phyloP scores from a whole-genome alignment of 345 rosid genomes.

The Geranium rotundifolium region DNA sequence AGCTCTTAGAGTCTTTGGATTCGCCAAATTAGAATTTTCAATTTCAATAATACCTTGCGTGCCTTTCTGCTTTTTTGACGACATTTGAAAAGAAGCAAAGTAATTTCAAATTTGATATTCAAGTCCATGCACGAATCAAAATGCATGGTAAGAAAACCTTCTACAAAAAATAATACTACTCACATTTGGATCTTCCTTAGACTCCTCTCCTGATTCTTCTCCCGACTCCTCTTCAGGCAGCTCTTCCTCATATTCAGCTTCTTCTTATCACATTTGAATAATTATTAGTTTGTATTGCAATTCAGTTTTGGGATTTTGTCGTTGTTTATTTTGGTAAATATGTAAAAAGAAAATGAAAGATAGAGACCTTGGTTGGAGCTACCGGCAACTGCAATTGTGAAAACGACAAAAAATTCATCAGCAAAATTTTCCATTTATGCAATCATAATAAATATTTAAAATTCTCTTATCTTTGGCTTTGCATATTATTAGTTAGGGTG shows the following conservation, averaged over 20 bases:
- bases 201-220: slow-evolving; percentile 30
- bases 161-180: background rate
- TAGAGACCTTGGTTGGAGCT: slow-evolving; percentile 53
- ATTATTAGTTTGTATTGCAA: background rate
- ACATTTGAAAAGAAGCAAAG: background rate
- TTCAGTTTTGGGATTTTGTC: background rate
- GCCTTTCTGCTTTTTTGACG: slow-evolving; percentile 60
- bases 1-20: slow-evolving; percentile 67
- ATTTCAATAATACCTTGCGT: slow-evolving; percentile 65
- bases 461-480: too few relatives aligned
- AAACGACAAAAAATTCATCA: slow-evolving; percentile 1
- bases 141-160: background rate
- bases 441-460: too few relatives aligned
- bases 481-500: too few relatives aligned
- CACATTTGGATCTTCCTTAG: slow-evolving; percentile 48
- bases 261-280: background rate
- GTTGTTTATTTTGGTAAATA: too few relatives aligned
- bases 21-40: slow-evolving; percentile 73
- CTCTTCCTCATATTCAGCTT: slow-evolving; percentile 42
- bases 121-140: background rate
- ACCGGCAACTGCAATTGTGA: slow-evolving; percentile 62
- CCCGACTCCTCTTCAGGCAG: too few relatives aligned
- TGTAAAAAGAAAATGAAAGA: background rate
- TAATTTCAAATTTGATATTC: background rate
- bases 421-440: too few relatives aligned